Conservation (phyloP, 768 basidiomycete genomes). For the Kwoniella shandongensis region DNA sequence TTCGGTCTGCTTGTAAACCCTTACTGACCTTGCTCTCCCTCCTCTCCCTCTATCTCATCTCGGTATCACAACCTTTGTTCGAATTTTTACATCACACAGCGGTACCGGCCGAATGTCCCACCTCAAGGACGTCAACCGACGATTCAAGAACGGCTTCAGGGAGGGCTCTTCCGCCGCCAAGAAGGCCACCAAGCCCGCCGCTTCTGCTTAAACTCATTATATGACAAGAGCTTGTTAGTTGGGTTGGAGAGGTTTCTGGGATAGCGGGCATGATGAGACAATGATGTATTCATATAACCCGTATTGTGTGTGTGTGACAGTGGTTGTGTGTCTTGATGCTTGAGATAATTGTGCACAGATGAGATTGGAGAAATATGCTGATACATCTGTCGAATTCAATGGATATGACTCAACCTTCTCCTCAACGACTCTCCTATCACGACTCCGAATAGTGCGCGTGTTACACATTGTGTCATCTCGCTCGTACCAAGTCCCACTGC, state of each 20-base stretch:
- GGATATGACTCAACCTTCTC: too few species aligned
- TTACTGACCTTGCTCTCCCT: constrained; percentile 1
- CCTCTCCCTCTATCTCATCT: neutral
- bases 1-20: neutral
- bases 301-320: neutral
- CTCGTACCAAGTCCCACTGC: too few species aligned
- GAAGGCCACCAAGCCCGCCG: constrained; percentile 62
- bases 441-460: too few species aligned
- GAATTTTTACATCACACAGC: constrained; percentile 24
- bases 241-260: neutral
- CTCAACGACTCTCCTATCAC: too few species aligned
- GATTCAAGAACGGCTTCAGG: constrained; percentile 99
- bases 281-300: constrained; percentile 18
- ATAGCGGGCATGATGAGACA: neutral
- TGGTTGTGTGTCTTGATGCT: neutral
- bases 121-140: constrained; percentile 86
- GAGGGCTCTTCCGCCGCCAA: constrained; percentile 91
- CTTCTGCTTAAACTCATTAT: constrained; percentile 39
- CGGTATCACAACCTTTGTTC: neutral
- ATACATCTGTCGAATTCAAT: too few species aligned
- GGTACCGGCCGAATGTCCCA: constrained; percentile 94
- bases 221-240: constrained; percentile 1
- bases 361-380: too few species aligned
- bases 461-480: too few species aligned
- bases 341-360: too few species aligned